Evolutionary conservation across 2,329 filamentous ascomycete genomes (phyloP).

Genomic region (Tolypocladium paradoxum): DNA sequence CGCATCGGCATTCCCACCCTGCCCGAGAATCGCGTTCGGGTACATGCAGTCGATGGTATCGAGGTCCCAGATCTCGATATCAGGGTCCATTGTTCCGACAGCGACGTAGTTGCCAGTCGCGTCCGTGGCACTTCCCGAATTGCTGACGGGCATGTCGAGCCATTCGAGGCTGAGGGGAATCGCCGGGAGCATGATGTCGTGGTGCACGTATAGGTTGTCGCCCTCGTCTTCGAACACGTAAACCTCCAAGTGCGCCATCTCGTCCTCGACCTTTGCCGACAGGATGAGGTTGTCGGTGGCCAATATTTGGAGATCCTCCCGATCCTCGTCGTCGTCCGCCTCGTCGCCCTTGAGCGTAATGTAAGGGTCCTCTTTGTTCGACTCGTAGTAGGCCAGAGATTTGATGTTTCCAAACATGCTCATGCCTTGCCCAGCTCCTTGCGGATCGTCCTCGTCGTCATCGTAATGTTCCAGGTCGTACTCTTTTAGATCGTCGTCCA

Average conservation of each 20-base stretch:
- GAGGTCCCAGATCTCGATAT: slow-evolving; percentile 97
- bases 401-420: slow-evolving; percentile 95
- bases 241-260: slow-evolving; percentile 90
- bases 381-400: slow-evolving; percentile 85
- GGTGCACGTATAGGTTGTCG: slow-evolving; percentile 97
- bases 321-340: slow-evolving; percentile 65
- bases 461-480: slow-evolving; percentile 97
- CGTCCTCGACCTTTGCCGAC: slow-evolving; percentile 90
- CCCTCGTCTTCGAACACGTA: slow-evolving; percentile 94
- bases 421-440: slow-evolving; percentile 55
- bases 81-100: slow-evolving; percentile 92
- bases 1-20: slow-evolving; percentile 44
- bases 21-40: slow-evolving; percentile 88
- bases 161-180: slow-evolving; percentile 94
- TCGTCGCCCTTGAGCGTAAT: slow-evolving; percentile 71
- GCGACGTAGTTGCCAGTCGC: slow-evolving; percentile 83
- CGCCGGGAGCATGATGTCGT: slow-evolving; percentile 97
- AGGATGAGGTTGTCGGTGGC: slow-evolving; percentile 88
- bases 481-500: slow-evolving; percentile 80
- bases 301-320: slow-evolving; percentile 87
- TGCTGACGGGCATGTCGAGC: slow-evolving; percentile 84
- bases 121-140: slow-evolving; percentile 49
- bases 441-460: slow-evolving; percentile 53
- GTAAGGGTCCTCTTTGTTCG: slow-evolving; percentile 92
- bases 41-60: slow-evolving; percentile 98